These are phyloP conservation scores for Chytriomyces sp. DNA, from an alignment of 192 early-diverging fungal genomes.

Conservation along the genomic window DNA sequence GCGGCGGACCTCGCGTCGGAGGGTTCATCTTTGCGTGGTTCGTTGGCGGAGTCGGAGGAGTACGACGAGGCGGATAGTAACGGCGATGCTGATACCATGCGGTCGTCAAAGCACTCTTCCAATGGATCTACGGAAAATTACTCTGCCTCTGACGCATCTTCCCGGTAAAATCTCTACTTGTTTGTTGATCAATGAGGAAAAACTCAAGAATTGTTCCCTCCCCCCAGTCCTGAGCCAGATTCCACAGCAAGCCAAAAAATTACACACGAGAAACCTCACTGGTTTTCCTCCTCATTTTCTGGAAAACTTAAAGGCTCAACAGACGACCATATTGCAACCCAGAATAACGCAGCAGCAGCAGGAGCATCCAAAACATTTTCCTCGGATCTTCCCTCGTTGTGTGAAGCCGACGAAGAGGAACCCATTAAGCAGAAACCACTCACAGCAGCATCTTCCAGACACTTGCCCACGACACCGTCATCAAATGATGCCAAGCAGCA, in stretches of 20 bases:
- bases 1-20: not conserved
- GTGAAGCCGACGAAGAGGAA: constrained; percentile 24
- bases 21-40: not conserved
- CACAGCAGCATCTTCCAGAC: constrained; percentile 9
- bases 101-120: not conserved
- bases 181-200: no score
- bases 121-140: constrained; percentile 1
- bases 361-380: not conserved
- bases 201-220: no score
- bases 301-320: not conserved
- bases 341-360: not conserved
- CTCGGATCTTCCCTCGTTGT: constrained; percentile 4
- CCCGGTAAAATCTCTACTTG: not conserved
- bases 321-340: not conserved
- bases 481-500: not conserved
- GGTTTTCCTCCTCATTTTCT: not conserved
- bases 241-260: not conserved
- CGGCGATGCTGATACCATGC: not conserved
- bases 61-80: not conserved
- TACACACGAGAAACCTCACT: not conserved
- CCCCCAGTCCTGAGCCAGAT: not conserved
- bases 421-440: not conserved
- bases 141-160: not conserved
- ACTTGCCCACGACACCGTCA: not conserved
- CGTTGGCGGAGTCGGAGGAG: not conserved